Evolutionary conservation across 345 rosid species (phyloP).

Genomic region (Brassica napus): Da-Ae NC_063447.1:58469001-58469500

Average conservation of each 20-base stretch:
- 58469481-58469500: conserved; percentile 13
- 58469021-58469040: conserved; percentile 45
- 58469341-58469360: conserved; percentile 28
- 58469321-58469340: neutral
- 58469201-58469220: conserved; percentile 47
- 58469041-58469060: conserved; percentile 62
- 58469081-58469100: conserved; percentile 61
- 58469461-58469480: conserved; percentile 4
- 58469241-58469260: conserved; percentile 65
- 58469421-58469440: conserved; percentile 3
- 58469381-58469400: conserved; percentile 26
- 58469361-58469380: neutral
- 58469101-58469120: conserved; percentile 50
- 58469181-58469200: conserved; percentile 49
- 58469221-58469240: conserved; percentile 53
- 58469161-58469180: conserved; percentile 34
- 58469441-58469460: conserved; percentile 10
- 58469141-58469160: conserved; percentile 29
- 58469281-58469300: neutral
- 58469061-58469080: conserved; percentile 55
- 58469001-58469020: conserved; percentile 18
- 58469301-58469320: neutral
- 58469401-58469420: conserved; percentile 13
- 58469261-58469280: neutral
- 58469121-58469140: conserved; percentile 30